A percentile compares a stretch with the other conserved stretches of the same genome.
Conservation (phyloP, 108 stramenopile genomes). For the Cyclostephanos tholiformis region DNA sequence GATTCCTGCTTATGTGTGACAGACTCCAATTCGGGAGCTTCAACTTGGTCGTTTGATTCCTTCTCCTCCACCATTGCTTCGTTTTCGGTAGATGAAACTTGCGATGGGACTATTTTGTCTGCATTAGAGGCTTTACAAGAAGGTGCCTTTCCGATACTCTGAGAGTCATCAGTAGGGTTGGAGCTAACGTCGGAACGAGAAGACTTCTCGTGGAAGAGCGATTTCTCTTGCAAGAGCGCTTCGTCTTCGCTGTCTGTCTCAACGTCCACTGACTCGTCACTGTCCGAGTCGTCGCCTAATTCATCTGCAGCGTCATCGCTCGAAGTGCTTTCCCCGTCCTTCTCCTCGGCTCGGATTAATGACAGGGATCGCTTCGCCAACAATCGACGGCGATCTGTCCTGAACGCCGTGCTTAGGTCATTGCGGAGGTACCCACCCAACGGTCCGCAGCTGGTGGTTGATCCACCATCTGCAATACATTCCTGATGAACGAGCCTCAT, state of each 20-base stretch:
- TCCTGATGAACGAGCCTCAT: slow-evolving; percentile 71
- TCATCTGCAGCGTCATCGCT: slow-evolving; percentile 50
- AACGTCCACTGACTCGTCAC: slow-evolving; percentile 56
- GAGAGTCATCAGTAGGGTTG: slow-evolving; percentile 16
- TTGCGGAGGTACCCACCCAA: slow-evolving; percentile 64
- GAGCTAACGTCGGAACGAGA: slow-evolving; percentile 4
- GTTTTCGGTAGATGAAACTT: slow-evolving; percentile 10
- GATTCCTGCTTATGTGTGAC: slow-evolving; percentile 60
- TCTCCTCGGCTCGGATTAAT: slow-evolving; percentile 35
- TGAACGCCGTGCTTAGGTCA: slow-evolving; percentile 64
- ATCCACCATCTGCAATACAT: slow-evolving; percentile 49
- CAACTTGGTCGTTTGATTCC: slow-evolving; percentile 12
- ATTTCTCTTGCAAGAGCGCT: slow-evolving; percentile 57
- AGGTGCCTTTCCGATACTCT: background rate
- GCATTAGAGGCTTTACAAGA: background rate
- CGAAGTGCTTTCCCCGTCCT: slow-evolving; percentile 47
- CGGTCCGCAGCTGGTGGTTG: slow-evolving; percentile 69
- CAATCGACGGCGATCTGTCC: slow-evolving; percentile 68
- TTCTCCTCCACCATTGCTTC: slow-evolving; percentile 12
- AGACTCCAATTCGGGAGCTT: slow-evolving; percentile 23
- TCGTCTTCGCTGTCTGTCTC: slow-evolving; percentile 86
- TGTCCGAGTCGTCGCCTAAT: slow-evolving; percentile 73
- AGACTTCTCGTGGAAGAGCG: slow-evolving; percentile 44
- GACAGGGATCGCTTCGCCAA: slow-evolving; percentile 60
- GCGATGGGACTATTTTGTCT: background rate